Evolutionary conservation across 148 eudicot genomes (phyloP).

Genomic region (Gaultheria prostrata): DNA sequence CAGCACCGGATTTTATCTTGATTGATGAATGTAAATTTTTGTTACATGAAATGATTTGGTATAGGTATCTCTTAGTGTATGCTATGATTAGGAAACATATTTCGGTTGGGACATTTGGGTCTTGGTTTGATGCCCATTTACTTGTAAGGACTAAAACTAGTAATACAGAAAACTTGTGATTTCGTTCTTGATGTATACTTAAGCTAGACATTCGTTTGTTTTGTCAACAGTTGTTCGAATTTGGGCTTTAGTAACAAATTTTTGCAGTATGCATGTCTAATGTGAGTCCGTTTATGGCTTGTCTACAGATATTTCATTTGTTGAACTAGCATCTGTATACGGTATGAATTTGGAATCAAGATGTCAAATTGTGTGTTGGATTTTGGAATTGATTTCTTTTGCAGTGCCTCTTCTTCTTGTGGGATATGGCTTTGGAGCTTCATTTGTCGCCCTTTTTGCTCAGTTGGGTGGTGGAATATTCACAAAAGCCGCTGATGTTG

Average conservation of each 20-base stretch:
- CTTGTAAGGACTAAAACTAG: background rate
- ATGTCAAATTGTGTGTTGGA: slow-evolving; percentile 7
- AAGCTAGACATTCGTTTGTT: background rate
- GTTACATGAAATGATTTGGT: background rate
- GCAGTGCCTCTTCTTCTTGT: slow-evolving; percentile 99
- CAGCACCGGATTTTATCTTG: background rate
- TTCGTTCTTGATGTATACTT: background rate
- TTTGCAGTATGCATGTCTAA: background rate
- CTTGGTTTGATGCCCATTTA: background rate
- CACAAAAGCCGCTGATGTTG: slow-evolving; percentile 99
- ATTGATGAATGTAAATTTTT: background rate
- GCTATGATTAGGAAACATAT: slow-evolving; percentile 1
- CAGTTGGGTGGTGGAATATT: slow-evolving; percentile 99
- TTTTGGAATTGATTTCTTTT: slow-evolving; percentile 12
- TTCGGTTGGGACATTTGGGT: background rate
- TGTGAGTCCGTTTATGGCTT: background rate
- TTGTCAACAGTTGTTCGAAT: background rate
- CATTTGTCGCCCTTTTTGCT: slow-evolving; percentile 98
- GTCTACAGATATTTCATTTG: background rate
- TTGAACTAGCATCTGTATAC: background rate
- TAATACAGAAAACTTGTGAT: background rate
- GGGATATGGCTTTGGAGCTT: slow-evolving; percentile 99
- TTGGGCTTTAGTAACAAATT: background rate
- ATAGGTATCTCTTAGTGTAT: background rate
- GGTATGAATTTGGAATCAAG: background rate